Conservation (phyloP, 2,329 filamentous ascomycete genomes). For the Mariannaea sp. region DNA sequence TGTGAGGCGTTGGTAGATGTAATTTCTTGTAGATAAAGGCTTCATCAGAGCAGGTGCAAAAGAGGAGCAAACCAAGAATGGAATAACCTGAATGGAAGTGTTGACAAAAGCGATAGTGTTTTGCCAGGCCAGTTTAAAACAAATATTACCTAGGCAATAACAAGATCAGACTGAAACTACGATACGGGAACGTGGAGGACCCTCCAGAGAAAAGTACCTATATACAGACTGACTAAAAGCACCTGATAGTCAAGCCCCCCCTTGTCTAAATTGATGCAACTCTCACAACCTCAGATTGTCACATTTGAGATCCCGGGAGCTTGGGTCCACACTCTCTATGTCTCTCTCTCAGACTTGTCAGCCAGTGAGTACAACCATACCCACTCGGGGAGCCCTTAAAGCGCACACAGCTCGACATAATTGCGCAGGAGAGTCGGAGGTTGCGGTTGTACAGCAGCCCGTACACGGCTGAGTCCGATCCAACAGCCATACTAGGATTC, state of each 20-base stretch:
- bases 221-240: slow-evolving; percentile 15
- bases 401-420: slow-evolving; percentile 23
- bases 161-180: slow-evolving; percentile 29
- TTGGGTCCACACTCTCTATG: slow-evolving; percentile 28
- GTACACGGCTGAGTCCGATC: slow-evolving; percentile 21
- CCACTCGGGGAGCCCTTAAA: no score
- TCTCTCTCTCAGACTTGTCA: no score
- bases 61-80: background rate
- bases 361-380: no score
- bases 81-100: background rate
- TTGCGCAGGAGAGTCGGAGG: slow-evolving; percentile 32
- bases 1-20: no score
- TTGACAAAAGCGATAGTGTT: slow-evolving; percentile 1
- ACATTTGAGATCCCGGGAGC: slow-evolving; percentile 34
- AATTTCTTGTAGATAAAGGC: no score
- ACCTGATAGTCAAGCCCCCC: slow-evolving; percentile 25
- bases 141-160: slow-evolving; percentile 14
- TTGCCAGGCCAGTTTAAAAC: slow-evolving; percentile 3
- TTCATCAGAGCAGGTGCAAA: background rate
- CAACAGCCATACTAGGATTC: slow-evolving; percentile 16
- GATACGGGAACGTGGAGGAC: slow-evolving; percentile 12
- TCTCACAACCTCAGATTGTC: slow-evolving; percentile 27
- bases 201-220: slow-evolving; percentile 15
- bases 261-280: slow-evolving; percentile 32
- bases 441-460: slow-evolving; percentile 21